A percentile compares a stretch with the other conserved stretches of the same genome.
Evolutionary conservation across 306 rosid genomes (phyloP).

Genomic region (Argentina anserina): DNA sequence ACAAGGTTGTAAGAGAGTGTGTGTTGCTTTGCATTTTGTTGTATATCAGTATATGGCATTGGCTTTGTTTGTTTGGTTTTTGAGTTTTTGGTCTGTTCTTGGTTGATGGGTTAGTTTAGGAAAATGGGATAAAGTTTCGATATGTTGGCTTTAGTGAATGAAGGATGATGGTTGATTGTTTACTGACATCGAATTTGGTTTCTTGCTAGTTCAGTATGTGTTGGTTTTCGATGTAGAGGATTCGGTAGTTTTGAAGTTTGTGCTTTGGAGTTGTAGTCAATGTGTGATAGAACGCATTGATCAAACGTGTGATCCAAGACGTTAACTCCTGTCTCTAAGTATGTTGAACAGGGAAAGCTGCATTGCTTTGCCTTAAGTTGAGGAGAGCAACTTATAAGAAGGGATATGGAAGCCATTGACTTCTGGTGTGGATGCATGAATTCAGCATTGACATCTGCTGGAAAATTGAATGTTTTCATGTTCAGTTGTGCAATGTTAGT

Average conservation of each 20-base stretch:
- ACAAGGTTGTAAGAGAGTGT: slow-evolving; percentile 29
- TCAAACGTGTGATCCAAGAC: neutral
- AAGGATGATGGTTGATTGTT: neutral
- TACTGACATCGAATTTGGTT: neutral
- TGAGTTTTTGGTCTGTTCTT: neutral
- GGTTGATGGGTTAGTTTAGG: slow-evolving; percentile 7
- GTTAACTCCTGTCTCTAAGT: neutral
- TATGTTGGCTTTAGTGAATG: neutral
- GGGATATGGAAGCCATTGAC: neutral
- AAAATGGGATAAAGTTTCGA: neutral
- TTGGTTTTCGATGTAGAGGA: neutral
- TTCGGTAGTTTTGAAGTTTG: neutral
- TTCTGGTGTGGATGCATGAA: neutral
- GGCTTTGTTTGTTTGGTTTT: neutral
- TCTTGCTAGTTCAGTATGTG: neutral
- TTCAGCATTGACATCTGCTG: neutral
- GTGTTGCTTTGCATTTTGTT: slow-evolving; percentile 23
- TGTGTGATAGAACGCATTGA: neutral
- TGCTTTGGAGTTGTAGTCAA: neutral
- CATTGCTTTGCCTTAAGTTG: neutral
- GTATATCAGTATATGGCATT: neutral
- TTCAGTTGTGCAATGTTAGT: neutral
- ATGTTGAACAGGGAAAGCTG: neutral
- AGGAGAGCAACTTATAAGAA: neutral
- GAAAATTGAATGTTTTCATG: neutral